Evolutionary conservation across 495 filamentous ascomycete species (phyloP), one percentile per base, ranked within the genome.

Genomic region (Neurospora discreta): DNA sequence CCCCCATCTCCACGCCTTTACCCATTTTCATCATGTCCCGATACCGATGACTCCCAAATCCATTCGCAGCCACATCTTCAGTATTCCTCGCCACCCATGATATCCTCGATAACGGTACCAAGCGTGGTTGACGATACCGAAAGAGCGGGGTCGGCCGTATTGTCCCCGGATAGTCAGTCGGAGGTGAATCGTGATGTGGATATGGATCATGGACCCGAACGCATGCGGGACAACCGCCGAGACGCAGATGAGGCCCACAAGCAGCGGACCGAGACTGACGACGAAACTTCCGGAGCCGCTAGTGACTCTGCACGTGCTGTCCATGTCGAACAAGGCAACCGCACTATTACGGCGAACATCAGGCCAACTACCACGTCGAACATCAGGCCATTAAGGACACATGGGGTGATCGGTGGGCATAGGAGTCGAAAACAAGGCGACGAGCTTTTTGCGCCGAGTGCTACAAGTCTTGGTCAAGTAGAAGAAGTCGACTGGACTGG

Each of bases 21-120:
- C 69, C 77, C 79, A 70, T 83, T 81, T 58, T 82, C 79, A 74
- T 82, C 79, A 78, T 86, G 84, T 74, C 83, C 83, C 69, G 83
- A 85, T n/a, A 72, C 75, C 69, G 78, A 81, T 20, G 78, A 80
- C 42, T 72, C 68, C 15, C 71, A 68, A 16, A 38, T 44, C 39
- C 69, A 69, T 43, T 41, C 69, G 30, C 42, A 65, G 43, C 30
- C 69, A 20, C 26, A 13, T 68, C 70, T 13, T n/a, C 67, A 20
- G 10, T 70, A 72, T 18, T n/a, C 20, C 26, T 69, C 70, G 20
- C 68, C 72, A 68, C 6, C 71, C 68, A 69, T 72, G 40, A 40
- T 58, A 33, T 60, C 77, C 20, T 26, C 73, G 10, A 39, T 46
- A 23, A 69, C 71, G 8, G 69, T 70, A n/a, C 67, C 71, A 38